A percentile compares a stretch with the other conserved stretches of the same genome.
Conservation (phyloP, 2,329 filamentous ascomycete genomes). For the Parasarocladium wereldwijsianum region DNA sequence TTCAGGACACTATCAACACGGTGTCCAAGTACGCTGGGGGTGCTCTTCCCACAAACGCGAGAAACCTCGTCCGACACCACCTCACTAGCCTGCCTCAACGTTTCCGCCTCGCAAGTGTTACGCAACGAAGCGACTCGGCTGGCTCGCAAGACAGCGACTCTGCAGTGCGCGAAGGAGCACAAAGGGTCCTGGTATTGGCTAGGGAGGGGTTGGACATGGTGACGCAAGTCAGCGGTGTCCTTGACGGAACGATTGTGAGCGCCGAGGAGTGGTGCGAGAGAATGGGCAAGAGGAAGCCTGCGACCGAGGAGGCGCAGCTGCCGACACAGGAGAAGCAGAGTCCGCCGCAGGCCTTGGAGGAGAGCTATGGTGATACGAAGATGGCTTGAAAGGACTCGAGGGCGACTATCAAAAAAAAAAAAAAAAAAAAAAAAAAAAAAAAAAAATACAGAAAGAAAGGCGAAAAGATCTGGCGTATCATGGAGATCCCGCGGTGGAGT, state of each 20-base stretch:
- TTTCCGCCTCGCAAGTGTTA: conserved; percentile 57
- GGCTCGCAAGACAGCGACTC: conserved; percentile 16
- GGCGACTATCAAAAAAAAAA: too few species aligned
- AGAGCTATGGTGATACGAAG: conserved; percentile 14
- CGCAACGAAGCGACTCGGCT: conserved; percentile 13
- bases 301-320: neutral
- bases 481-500: too few species aligned
- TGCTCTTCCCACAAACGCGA: conserved; percentile 77
- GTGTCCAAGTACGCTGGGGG: conserved; percentile 88
- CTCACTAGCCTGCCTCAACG: conserved; percentile 72
- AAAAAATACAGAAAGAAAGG: too few species aligned
- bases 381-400: too few species aligned
- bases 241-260: conserved; percentile 78
- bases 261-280: conserved; percentile 85
- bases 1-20: conserved; percentile 69
- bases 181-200: conserved; percentile 71
- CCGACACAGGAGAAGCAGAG: conserved; percentile 10
- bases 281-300: conserved; percentile 33
- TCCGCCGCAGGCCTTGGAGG: conserved; percentile 11
- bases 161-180: conserved; percentile 40
- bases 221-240: conserved; percentile 71
- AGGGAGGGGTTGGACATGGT: conserved; percentile 92
- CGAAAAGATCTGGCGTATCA: too few species aligned
- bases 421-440: too few species aligned
- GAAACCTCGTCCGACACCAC: conserved; percentile 68